phyloP scores from a whole-genome alignment of 495 filamentous ascomycete genomes.

The Coniosporium apollinis region DNA sequence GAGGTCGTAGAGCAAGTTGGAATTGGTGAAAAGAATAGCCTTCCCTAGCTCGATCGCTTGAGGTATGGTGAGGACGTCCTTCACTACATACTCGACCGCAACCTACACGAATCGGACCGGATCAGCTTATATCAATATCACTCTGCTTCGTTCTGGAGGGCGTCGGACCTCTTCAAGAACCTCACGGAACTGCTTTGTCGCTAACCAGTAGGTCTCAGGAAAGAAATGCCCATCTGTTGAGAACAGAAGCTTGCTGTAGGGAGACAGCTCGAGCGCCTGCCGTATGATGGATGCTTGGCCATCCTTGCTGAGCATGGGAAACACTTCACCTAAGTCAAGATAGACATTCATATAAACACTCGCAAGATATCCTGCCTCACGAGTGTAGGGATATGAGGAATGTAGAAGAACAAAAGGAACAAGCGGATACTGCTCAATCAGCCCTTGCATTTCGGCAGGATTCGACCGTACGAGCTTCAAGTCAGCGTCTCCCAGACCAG shows the following conservation, averaged over 20 bases:
- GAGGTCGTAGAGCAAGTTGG: slow-evolving; percentile 50
- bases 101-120: no score
- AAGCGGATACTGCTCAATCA: slow-evolving; percentile 51
- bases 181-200: slow-evolving; percentile 61
- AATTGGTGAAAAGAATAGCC: slow-evolving; percentile 53
- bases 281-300: slow-evolving; percentile 60
- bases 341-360: slow-evolving; percentile 69
- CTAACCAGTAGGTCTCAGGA: slow-evolving; percentile 68
- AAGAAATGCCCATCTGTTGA: slow-evolving; percentile 74
- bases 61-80: slow-evolving; percentile 34
- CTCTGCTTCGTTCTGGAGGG: no score
- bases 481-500: slow-evolving; percentile 73
- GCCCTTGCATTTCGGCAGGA: slow-evolving; percentile 56
- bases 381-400: slow-evolving; percentile 70
- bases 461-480: slow-evolving; percentile 53
- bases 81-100: slow-evolving; percentile 42
- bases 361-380: slow-evolving; percentile 68
- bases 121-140: no score
- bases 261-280: slow-evolving; percentile 60
- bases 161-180: slow-evolving; percentile 44
- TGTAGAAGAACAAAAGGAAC: slow-evolving; percentile 71
- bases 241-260: slow-evolving; percentile 64
- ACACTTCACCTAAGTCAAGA: slow-evolving; percentile 74
- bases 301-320: slow-evolving; percentile 63
- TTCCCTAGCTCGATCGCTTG: slow-evolving; percentile 44